A percentile compares a stretch with the other conserved stretches of the same genome.
phyloP scores from a whole-genome alignment of 2,329 filamentous ascomycete genomes.

The Fusarium albosuccineum region DNA sequence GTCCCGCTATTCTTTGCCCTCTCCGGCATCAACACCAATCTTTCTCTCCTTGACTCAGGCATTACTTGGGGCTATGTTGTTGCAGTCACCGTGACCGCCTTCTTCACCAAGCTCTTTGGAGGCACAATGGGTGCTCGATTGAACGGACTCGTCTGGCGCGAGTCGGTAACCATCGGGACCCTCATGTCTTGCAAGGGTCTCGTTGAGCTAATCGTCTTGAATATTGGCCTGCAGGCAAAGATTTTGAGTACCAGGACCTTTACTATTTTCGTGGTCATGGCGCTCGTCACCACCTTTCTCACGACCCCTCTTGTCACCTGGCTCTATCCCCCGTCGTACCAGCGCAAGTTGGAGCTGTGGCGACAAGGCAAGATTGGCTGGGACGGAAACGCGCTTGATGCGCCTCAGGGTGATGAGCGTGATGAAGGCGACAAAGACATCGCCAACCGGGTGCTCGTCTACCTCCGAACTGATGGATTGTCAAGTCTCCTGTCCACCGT shows the following conservation, averaged over 20 bases:
- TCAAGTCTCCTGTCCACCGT: constrained; percentile 41
- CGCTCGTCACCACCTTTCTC: constrained; percentile 83
- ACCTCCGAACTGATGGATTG: constrained; percentile 43
- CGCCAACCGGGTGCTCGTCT: constrained; percentile 27
- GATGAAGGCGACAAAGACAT: not conserved
- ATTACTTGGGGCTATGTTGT: constrained; percentile 91
- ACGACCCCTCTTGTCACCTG: constrained; percentile 81
- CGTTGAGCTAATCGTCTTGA: constrained; percentile 85
- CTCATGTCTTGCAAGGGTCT: constrained; percentile 97
- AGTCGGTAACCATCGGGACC: constrained; percentile 86
- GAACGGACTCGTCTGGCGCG: constrained; percentile 80
- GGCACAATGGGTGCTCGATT: constrained; percentile 81
- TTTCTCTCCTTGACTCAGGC: constrained; percentile 84
- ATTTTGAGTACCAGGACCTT: constrained; percentile 72
- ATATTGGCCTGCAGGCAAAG: constrained; percentile 24
- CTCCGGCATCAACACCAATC: constrained; percentile 87
- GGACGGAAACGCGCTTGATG: constrained; percentile 61
- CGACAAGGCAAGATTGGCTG: constrained; percentile 90
- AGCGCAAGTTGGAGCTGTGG: constrained; percentile 64
- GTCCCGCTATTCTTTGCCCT: constrained; percentile 92
- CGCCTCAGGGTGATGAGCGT: not conserved
- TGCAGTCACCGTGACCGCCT: constrained; percentile 83
- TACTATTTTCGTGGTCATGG: constrained; percentile 95
- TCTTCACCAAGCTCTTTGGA: constrained; percentile 85
- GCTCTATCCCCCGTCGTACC: constrained; percentile 77